Evolutionary conservation across 495 filamentous ascomycete genomes (phyloP), one percentile per base, ranked within the genome.

Genomic region (Pyronema domesticum): DNA sequence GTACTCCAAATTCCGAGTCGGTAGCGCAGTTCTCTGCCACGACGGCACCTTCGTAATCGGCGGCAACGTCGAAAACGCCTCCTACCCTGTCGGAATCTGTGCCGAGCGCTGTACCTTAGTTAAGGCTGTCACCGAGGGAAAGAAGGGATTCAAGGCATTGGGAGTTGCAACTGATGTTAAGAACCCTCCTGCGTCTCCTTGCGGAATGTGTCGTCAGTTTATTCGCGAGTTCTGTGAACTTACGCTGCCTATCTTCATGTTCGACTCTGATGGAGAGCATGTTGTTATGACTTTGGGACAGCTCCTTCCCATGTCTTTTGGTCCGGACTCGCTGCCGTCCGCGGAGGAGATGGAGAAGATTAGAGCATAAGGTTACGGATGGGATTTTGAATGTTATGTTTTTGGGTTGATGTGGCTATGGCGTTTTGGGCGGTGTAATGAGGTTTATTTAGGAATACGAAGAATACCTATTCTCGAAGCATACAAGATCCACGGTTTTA

Each of bases 1-100:
- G 8, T 95, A 98, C 73, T 93, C 85, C 59, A 75, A 81, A 52
- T 98, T 96, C 78, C 86, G 78, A 40, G 91, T 98, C 58, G 91
- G 91, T 55, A 81, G 83, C 46, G 79, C 81, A 35, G 69, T 98
- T 52, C 78, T 98, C 55, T 79, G 80, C 14, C 57, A 69, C 15
- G 72, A 75, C 23, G 78, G 74, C n/a, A 69, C 71, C 50, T 82
- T 75, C 58, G 72, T 86, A 60, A 64, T 69, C 46, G 91, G 91
- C 17, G 88, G 83, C 46, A 98, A 98, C 68, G 79, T 98, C 30
- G 91, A 98, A 70, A 96, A 96, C 68, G 91, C 85, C 1, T 74
- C 81, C 19, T 96, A 94, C 64, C 89, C 89, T 5, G 87, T 95
- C 17, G 84, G 85, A 0, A 89, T 83, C 0, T 98, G 91, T 65